Evolutionary conservation across 371 early-diverging fungal species (phyloP).

Genomic region (Umbelopsis sp.): DNA sequence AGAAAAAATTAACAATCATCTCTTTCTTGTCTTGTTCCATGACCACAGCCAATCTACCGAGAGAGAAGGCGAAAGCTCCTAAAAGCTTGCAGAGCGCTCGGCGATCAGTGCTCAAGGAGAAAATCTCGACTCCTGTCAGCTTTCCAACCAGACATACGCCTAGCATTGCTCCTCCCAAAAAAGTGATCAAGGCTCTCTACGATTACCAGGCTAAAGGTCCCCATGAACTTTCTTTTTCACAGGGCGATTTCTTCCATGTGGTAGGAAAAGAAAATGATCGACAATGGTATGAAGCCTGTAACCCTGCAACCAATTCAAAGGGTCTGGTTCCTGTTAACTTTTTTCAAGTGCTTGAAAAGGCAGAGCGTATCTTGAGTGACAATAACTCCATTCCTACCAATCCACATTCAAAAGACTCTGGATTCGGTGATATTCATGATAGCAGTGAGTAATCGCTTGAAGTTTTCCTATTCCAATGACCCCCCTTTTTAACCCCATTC

Average conservation of each 20-base stretch:
- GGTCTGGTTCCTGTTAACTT: slow-evolving; percentile 83
- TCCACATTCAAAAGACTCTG: slow-evolving; percentile 16
- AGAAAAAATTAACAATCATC: slow-evolving; percentile 8
- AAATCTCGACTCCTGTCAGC: slow-evolving; percentile 48
- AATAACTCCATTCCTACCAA: slow-evolving; percentile 17
- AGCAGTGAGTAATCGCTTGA: background rate
- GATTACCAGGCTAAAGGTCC: slow-evolving; percentile 69
- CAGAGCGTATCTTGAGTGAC: slow-evolving; percentile 32
- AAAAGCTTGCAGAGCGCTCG: slow-evolving; percentile 39
- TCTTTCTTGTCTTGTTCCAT: slow-evolving; percentile 1
- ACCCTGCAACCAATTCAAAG: slow-evolving; percentile 76
- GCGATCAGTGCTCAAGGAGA: slow-evolving; percentile 38
- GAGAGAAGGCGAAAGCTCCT: slow-evolving; percentile 41
- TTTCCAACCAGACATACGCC: slow-evolving; percentile 26
- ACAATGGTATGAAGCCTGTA: slow-evolving; percentile 83
- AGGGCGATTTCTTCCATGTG: slow-evolving; percentile 93
- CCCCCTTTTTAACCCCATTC: no score
- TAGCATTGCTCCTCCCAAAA: slow-evolving; percentile 68
- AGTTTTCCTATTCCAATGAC: no score
- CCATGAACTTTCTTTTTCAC: slow-evolving; percentile 77
- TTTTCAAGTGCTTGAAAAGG: slow-evolving; percentile 78
- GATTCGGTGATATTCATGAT: slow-evolving; percentile 18
- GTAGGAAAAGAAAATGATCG: slow-evolving; percentile 75
- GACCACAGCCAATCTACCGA: slow-evolving; percentile 23
- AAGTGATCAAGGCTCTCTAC: slow-evolving; percentile 82